Evolutionary conservation across 139 green algal species (phyloP).

Genomic region (Penium margaritaceum): DNA sequence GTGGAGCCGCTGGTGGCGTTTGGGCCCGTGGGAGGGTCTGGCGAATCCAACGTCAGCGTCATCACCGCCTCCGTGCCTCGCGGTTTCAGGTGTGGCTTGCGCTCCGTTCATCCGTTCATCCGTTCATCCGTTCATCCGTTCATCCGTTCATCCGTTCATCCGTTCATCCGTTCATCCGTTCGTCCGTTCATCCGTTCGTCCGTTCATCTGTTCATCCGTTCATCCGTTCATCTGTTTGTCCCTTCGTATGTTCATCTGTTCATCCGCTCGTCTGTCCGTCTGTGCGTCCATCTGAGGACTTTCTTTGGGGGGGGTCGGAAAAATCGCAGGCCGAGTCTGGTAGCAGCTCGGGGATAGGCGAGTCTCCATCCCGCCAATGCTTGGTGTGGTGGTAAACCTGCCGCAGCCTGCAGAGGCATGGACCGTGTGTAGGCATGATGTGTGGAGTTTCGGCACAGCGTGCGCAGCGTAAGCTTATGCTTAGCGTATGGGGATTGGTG

Average conservation of each 20-base stretch:
- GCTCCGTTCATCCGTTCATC: not conserved
- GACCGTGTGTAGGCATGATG: too few relatives aligned
- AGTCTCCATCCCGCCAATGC: too few relatives aligned
- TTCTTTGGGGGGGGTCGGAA: too few relatives aligned
- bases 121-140: not conserved
- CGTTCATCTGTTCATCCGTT: not conserved
- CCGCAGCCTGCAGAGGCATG: too few relatives aligned
- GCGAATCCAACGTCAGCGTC: constrained; percentile 83
- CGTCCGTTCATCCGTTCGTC: not conserved
- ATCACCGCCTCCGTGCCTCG: constrained; percentile 71
- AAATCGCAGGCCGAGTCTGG: too few relatives aligned
- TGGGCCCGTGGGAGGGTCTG: constrained; percentile 69
- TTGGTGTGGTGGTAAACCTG: too few relatives aligned
- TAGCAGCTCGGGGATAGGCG: too few relatives aligned
- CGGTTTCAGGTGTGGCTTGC: constrained; percentile 58
- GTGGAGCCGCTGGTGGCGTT: constrained; percentile 64
- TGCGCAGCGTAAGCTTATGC: too few relatives aligned
- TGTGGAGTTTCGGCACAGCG: too few relatives aligned
- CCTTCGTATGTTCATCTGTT: not conserved
- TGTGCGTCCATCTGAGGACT: too few relatives aligned
- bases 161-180: not conserved
- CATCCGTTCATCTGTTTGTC: not conserved
- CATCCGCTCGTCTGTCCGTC: too few relatives aligned
- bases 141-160: not conserved
- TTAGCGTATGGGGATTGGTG: too few relatives aligned